Base-by-base conservation (phyloP, 1,284 basidiomycete genomes). In the Mycena citricolor region DNA sequence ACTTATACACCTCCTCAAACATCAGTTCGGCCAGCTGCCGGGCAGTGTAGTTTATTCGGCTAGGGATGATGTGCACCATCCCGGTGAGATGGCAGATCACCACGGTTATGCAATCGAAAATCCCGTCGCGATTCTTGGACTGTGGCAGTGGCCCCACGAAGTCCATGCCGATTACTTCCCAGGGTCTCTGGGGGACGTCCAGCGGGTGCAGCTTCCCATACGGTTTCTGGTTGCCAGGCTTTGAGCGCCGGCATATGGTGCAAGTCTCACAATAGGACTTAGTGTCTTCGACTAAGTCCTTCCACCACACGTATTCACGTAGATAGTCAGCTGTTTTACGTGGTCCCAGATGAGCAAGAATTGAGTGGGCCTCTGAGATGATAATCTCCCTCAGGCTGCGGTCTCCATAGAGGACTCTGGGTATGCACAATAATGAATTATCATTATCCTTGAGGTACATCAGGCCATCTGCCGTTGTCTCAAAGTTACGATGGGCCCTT, bases 271-370 rank as follows among this genome's bases (percentile, higher is more conserved):
- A 63, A 13, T 72, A 68, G 8, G 28, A 38, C 10, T 46, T 20
- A 0, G 63, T 47, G 33, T 68, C 61, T 3, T 39, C 16, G 1
- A 51, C 42, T 44, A 67, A 56, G 4, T 38, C 35, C 42, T 59
- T 51, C 67, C 68, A 69, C 61, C 62, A 70, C 22, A 65, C 60
- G 19, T 58, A 35, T 1, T 60, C 53, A 2, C 59, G 46, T 5
- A 67, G 48, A 31, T 57, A 59, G 3, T 32, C 56, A 23, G 78
- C 69, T 0, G 49, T 41, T 4, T 52, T 31, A 0, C 60, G 70
- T 4, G 71, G 38, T 0, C 71, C 68, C 50, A 72, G 66, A 14
- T 68, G 57, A 28, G 62, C 63, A 38, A 69, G 68, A 0, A 74
- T 54, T 2, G 59, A 32, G 5, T 61, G 55, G 33, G 71, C 67